A percentile compares a stretch with the other conserved stretches of the same genome.
Evolutionary conservation across 805 yeast genomes (phyloP).

Genomic region (Candida verbasci): DNA sequence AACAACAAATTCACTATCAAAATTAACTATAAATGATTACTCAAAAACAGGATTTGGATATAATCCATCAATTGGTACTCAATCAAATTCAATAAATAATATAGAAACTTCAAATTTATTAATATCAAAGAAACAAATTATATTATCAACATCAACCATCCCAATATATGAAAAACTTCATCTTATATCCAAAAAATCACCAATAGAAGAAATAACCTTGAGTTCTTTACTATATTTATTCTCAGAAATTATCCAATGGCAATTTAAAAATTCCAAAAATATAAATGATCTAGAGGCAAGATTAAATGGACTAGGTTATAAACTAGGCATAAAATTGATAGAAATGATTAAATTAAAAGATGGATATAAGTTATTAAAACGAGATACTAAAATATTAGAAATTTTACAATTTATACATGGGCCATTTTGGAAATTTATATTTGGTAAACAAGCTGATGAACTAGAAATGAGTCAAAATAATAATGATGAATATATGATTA

Average conservation of each 20-base stretch:
- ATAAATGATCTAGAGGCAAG: constrained; percentile 55
- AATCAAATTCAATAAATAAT: constrained; percentile 34
- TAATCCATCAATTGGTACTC: constrained; percentile 40
- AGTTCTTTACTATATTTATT: constrained; percentile 67
- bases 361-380: constrained; percentile 54
- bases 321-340: constrained; percentile 65
- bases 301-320: constrained; percentile 71
- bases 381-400: constrained; percentile 65
- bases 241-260: constrained; percentile 64
- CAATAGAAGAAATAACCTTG: constrained; percentile 52
- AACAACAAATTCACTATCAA: constrained; percentile 21
- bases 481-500: constrained; percentile 71
- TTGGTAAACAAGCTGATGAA: constrained; percentile 71
- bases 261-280: constrained; percentile 58
- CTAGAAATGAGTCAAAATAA: constrained; percentile 70
- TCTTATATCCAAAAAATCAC: constrained; percentile 53
- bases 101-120: constrained; percentile 34
- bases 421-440: constrained; percentile 66
- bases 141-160: constrained; percentile 29
- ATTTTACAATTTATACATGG: constrained; percentile 69
- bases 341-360: constrained; percentile 69
- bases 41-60: constrained; percentile 37
- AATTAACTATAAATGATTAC: constrained; percentile 24
- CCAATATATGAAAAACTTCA: constrained; percentile 61
- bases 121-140: constrained; percentile 26